Base-by-base conservation (phyloP, 78 protist species). In the Dictyostelium brefeldianum region DNA sequence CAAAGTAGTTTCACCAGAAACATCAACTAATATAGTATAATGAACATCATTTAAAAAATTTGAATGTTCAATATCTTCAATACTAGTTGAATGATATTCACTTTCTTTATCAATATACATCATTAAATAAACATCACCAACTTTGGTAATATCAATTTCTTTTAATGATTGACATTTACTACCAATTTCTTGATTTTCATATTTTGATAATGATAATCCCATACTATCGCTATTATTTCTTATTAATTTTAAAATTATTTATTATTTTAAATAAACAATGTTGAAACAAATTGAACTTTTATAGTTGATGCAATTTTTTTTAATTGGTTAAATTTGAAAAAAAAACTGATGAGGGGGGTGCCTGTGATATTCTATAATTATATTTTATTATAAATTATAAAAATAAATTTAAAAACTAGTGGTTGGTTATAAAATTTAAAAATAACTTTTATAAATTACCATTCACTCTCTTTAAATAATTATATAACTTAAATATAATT, bases 41-140 rank as follows among this genome's bases (percentile, higher is more conserved):
- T 62, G 71, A 25, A 62, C 25, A 62, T 25, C 71, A 62, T 62
- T 62, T 25, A 62, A 25, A 62, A 62, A 62, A 62, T 27, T 56
- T 56, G 65, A 56, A 8, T 20, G 11, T 20, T 56, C 25, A 11
- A 25, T 27, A 25, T 27, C 17, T 10, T 62, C 17, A 10, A 11
- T 11, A 62, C 18, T 25, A 36, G 43, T 36, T 36, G 43, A 36
- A 36, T 36, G 43, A 36, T 36, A 36, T 62, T 62, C 71, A 25
- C 71, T 10, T 3, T n/a, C 71, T 62, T 25, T 25, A 10, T 62
- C 41, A 11, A 36, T 22, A 62, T 62, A 62, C 71, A 62, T 25
- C 1, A 62, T 14, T 12, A 62, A 62, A 25, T 62, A 62, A 62
- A 62, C 41, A 62, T 62, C 43, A 27, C 71, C 71, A 62, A 62